Percentiles rank a stretch among this genome's conserved stretches.
Evolutionary conservation across 2,329 filamentous ascomycete genomes (phyloP).

Genomic region (Metarhizium guizhouense): DNA sequence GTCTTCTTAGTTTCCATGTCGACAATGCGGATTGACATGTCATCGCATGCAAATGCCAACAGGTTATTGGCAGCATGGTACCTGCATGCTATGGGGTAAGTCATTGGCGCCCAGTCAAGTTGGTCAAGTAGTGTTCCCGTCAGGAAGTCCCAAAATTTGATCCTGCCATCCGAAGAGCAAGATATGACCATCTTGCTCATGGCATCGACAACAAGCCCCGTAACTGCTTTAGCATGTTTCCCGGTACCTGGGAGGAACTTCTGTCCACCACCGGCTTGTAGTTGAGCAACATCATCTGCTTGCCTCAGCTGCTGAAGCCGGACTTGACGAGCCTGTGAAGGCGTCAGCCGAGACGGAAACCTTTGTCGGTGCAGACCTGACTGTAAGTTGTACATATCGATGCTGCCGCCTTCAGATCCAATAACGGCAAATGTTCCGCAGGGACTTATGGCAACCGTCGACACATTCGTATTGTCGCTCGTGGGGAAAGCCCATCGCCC

Average conservation of each 20-base stretch:
- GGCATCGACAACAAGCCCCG: conserved; percentile 80
- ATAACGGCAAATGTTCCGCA: conserved; percentile 92
- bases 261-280: conserved; percentile 36
- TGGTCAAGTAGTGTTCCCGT: conserved; percentile 72
- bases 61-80: conserved; percentile 81
- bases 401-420: conserved; percentile 70
- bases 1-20: conserved; percentile 86
- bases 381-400: conserved; percentile 96
- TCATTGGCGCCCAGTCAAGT: conserved; percentile 71
- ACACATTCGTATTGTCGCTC: conserved; percentile 71
- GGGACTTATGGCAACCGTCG: conserved; percentile 78
- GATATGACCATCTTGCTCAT: conserved; percentile 81
- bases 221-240: conserved; percentile 74
- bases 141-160: conserved; percentile 97
- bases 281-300: conserved; percentile 46
- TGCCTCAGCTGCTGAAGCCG: conserved; percentile 56
- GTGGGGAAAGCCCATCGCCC: conserved; percentile 91
- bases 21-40: conserved; percentile 78
- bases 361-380: conserved; percentile 81
- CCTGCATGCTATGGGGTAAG: conserved; percentile 64
- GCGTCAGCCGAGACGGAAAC: conserved; percentile 73
- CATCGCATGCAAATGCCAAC: conserved; percentile 80
- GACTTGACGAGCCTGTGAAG: conserved; percentile 67
- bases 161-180: conserved; percentile 79
- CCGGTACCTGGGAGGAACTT: conserved; percentile 47